Base-by-base conservation (phyloP, 2,329 filamentous ascomycete species). In the Plectosphaerella plurivora region DNA sequence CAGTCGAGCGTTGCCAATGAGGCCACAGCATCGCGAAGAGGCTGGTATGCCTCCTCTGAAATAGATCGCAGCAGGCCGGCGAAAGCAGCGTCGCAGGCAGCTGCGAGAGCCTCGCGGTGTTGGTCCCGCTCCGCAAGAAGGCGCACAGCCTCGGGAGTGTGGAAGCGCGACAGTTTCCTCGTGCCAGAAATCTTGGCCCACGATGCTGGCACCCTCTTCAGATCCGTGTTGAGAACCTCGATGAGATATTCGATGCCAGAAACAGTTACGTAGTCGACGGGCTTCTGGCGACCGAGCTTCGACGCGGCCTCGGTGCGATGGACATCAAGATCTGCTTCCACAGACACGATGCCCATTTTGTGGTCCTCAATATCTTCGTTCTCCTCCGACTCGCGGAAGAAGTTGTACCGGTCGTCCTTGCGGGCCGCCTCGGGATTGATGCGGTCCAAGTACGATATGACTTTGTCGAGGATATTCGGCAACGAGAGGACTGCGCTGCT, bases 171-270 rank as follows among this genome's bases (percentile, higher is more conserved):
- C 5, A 92, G 74, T 62, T 90, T 91, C 69, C 97, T 97, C 7
- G 94, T 99, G 48, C 93, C 92, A 53, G 88, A 95, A 62, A 97
- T 89, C 70, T 99, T 97, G 57, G 82, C 79, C 94, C 94, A 99
- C 0, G 90, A 95, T 4, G 94, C 93, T 1, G 94, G 94, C 0
- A 99, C 91, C 53, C 87, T 84, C 66, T 91, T 94, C 55, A 97
- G 79, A 51, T 90, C 83, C 1, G 79, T 69, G 68, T 96, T 97
- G 59, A 89, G 80, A 6, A 99, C 88, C 70, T 97, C 94, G 61
- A 99, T 89, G 18, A 99, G 82, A 65, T 91, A 99, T 66, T 97
- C 94, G 60, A 97, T 96, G 8, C 92, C 92, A 2, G 91, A 82
- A 8, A 94, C 89, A 0, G 90, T 94, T 24, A 85, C 83, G 64